Evolutionary conservation across 2,329 filamentous ascomycete genomes (phyloP).

Genomic region (Xylaria multiplex): DNA sequence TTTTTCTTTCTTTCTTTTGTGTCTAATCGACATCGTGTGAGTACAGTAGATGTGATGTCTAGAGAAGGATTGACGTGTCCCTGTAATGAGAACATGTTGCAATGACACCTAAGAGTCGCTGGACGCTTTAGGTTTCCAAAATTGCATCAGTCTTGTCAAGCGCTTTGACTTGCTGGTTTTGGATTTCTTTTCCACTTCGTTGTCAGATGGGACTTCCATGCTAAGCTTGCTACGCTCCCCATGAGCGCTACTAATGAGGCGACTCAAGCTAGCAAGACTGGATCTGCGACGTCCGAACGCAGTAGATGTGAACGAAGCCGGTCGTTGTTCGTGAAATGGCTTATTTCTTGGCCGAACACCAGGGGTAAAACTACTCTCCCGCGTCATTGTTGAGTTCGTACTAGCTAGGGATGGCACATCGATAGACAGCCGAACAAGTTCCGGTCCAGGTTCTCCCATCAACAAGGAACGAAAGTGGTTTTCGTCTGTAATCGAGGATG

Average conservation of each 20-base stretch:
- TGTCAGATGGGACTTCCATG: slow-evolving; percentile 70
- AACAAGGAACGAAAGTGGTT: slow-evolving; percentile 76
- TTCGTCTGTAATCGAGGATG: slow-evolving; percentile 78
- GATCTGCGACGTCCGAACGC: slow-evolving; percentile 76
- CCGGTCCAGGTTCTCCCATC: slow-evolving; percentile 78
- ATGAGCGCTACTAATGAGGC: slow-evolving; percentile 78
- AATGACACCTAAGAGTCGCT: slow-evolving; percentile 38
- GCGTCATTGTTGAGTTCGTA: slow-evolving; percentile 80
- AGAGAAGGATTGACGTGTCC: neutral
- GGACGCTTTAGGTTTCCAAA: slow-evolving; percentile 74
- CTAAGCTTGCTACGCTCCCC: slow-evolving; percentile 80
- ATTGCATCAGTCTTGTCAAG: slow-evolving; percentile 79
- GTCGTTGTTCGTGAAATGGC: slow-evolving; percentile 65
- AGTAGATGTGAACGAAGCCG: slow-evolving; percentile 69
- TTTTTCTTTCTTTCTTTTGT: neutral
- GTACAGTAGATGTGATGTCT: neutral
- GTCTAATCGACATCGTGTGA: neutral
- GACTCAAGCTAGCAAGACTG: slow-evolving; percentile 79
- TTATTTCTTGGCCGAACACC: slow-evolving; percentile 52
- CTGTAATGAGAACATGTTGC: slow-evolving; percentile 17
- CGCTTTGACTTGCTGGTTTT: slow-evolving; percentile 74
- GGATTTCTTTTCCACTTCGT: slow-evolving; percentile 65
- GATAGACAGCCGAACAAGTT: slow-evolving; percentile 73
- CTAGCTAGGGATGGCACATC: slow-evolving; percentile 80
- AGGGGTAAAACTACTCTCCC: slow-evolving; percentile 66